Base-by-base conservation (phyloP, 441 rosid species). In the Dalechampia spathulata region DNA sequence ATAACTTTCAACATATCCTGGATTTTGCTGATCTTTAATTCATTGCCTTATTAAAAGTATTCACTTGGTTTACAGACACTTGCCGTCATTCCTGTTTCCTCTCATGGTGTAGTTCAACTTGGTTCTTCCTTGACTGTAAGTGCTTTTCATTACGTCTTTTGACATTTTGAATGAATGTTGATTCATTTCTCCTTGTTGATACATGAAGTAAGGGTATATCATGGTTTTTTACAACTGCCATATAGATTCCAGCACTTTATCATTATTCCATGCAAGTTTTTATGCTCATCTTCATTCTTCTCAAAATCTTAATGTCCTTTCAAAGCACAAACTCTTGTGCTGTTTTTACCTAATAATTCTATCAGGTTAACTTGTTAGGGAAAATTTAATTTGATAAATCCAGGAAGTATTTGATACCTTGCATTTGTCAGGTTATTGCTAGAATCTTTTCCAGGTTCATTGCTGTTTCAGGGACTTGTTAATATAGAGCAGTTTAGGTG, bases 101-200 rank as follows among this genome's bases (percentile, higher is more conserved):
- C 89, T 45, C 86, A 83, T 56, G 99, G 99, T 52, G 95, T 93
- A 52, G 79, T 89, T 74, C 97, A 89, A 58, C 81, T 93, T 26
- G 99, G 95, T 70, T 89, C 97, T 48, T 79, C 83, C 39, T 60
- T 71, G 22, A 56, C 80, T 47, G 99, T 93, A 76, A 82, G 97
- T 71, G 58, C 27, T 49, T 12, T 49, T 34, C 7, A 30, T 30
- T 45, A 14, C 12, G 20, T 8, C 34, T 21, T 50, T 49, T 26
- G 21, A 36, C 13, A 40, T 30, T 43, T 13, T 13, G 51, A 19
- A 42, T 12, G 10, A n/a, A n/a, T n/a, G n/a, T 32, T 20, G 34
- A 10, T 27, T 28, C 13, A 28, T 55, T 55, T 19, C 14, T 4
- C 39, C 1, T 2, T 38, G 62, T 27, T 17, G 37, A 17, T 57